These are phyloP conservation scores for Polygonum aviculare DNA, from an alignment of 148 eudicot genomes.

Conservation along the genomic window DNA sequence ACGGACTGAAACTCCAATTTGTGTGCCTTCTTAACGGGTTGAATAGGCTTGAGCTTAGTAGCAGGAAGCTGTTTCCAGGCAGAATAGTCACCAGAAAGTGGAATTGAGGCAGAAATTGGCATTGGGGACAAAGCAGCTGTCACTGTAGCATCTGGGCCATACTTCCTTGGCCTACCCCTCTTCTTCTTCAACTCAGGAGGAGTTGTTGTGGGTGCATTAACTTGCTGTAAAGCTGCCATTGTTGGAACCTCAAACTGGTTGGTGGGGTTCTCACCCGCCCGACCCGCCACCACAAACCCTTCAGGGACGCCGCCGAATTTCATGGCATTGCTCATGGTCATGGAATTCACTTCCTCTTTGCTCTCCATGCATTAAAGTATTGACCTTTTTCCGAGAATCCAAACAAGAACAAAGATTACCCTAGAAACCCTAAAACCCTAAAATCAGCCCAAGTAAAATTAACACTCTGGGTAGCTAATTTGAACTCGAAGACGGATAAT, in stretches of 20 bases:
- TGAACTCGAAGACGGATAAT: neutral
- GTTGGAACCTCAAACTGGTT: conserved; percentile 30
- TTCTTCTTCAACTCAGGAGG: conserved; percentile 36
- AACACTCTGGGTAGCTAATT: neutral
- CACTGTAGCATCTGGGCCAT: conserved; percentile 55
- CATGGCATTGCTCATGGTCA: conserved; percentile 28
- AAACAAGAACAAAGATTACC: conserved; percentile 17
- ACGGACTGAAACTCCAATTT: conserved; percentile 44
- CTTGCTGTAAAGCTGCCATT: conserved; percentile 28
- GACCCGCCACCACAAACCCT: conserved; percentile 26
- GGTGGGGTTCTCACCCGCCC: conserved; percentile 32
- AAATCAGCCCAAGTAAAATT: neutral
- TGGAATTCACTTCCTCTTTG: conserved; percentile 45
- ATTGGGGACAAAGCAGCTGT: conserved; percentile 61
- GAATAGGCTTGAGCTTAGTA: conserved; percentile 38
- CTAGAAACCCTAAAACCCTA: conserved; percentile 18
- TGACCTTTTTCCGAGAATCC: neutral
- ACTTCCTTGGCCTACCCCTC: conserved; percentile 90
- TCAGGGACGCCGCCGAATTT: conserved; percentile 37
- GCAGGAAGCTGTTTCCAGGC: conserved; percentile 46
- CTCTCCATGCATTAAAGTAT: conserved; percentile 54
- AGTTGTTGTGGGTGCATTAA: conserved; percentile 5
- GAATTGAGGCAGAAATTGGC: conserved; percentile 95
- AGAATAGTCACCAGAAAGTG: conserved; percentile 69
- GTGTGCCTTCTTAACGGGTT: conserved; percentile 52